A percentile compares a stretch with the other conserved stretches of the same genome.
phyloP scores from a whole-genome alignment of 257 asterid species.

The Handroanthus guayacan region DNA sequence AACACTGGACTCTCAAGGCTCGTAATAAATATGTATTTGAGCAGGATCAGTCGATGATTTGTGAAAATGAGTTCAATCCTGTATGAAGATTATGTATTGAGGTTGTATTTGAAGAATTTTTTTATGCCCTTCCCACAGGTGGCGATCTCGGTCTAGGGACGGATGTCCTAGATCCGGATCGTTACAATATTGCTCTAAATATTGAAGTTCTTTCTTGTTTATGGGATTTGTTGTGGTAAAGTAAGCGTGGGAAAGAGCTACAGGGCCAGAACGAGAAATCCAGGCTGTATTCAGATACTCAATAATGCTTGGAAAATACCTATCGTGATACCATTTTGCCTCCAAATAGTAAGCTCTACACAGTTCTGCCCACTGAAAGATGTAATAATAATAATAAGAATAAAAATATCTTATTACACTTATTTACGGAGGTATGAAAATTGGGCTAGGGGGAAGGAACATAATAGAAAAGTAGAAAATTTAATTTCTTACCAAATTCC shows the following conservation, averaged over 20 bases:
- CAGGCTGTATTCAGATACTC: constrained; percentile 49
- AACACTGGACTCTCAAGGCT: too few relatives aligned
- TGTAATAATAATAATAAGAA: neutral
- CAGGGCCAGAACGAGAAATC: constrained; percentile 53
- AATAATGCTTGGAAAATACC: constrained; percentile 48
- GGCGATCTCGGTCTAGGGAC: too few relatives aligned
- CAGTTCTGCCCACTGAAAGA: constrained; percentile 54
- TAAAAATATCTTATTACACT: neutral
- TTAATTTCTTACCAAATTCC: constrained; percentile 41
- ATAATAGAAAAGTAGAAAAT: neutral
- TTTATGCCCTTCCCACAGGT: too few relatives aligned
- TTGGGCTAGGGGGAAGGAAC: neutral
- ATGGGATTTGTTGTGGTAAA: constrained; percentile 46
- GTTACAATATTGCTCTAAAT: constrained; percentile 39
- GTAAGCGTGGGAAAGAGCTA: constrained; percentile 41
- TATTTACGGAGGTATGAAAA: neutral
- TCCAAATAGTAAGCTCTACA: constrained; percentile 48
- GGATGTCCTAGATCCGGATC: too few relatives aligned
- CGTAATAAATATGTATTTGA: too few relatives aligned
- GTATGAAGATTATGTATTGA: too few relatives aligned
- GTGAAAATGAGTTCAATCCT: too few relatives aligned
- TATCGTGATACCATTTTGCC: constrained; percentile 55
- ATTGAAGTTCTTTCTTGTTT: constrained; percentile 38
- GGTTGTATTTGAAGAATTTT: too few relatives aligned
- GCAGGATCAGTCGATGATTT: too few relatives aligned